Evolutionary conservation across 176 grass and related monocot genomes (phyloP).

Genomic region (Triticum monococcum): DNA sequence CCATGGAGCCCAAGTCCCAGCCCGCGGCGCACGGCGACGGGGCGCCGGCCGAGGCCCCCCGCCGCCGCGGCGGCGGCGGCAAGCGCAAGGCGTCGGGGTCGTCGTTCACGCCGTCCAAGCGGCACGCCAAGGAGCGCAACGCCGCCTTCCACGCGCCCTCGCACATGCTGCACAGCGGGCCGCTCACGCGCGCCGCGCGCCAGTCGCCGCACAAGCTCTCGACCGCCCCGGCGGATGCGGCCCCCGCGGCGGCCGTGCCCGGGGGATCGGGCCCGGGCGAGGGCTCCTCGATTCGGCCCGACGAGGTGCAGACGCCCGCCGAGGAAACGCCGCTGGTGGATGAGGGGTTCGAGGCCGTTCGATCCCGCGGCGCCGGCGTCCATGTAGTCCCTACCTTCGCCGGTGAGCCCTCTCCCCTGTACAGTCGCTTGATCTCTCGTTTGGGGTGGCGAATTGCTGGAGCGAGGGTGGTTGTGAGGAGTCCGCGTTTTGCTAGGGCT

Average conservation of each 20-base stretch:
- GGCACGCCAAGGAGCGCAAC: constrained; percentile 93
- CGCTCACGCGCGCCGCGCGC: constrained; percentile 84
- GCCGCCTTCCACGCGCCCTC: constrained; percentile 54
- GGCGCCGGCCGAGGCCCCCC: constrained; percentile 36
- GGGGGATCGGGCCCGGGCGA: constrained; percentile 29
- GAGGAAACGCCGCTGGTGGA: constrained; percentile 42
- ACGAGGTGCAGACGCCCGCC: background rate
- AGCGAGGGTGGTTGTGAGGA: background rate
- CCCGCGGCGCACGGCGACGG: constrained; percentile 32
- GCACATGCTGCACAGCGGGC: constrained; percentile 79
- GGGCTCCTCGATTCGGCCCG: constrained; percentile 25
- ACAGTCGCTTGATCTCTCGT: constrained; percentile 20
- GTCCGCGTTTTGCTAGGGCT: background rate
- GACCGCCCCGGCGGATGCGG: constrained; percentile 23
- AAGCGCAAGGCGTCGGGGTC: constrained; percentile 81
- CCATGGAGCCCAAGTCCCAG: constrained; percentile 71
- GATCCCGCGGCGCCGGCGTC: constrained; percentile 72
- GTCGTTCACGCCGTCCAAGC: constrained; percentile 67
- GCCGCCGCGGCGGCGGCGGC: constrained; percentile 50
- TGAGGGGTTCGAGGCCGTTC: constrained; percentile 74
- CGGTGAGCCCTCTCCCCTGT: constrained; percentile 46
- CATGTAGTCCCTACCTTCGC: constrained; percentile 92
- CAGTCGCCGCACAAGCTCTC: constrained; percentile 81
- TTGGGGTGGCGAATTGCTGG: constrained; percentile 17
- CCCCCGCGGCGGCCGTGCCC: constrained; percentile 8